Base-by-base conservation (phyloP, 129 eudicot species). In the Pittosporum tobira region DNA sequence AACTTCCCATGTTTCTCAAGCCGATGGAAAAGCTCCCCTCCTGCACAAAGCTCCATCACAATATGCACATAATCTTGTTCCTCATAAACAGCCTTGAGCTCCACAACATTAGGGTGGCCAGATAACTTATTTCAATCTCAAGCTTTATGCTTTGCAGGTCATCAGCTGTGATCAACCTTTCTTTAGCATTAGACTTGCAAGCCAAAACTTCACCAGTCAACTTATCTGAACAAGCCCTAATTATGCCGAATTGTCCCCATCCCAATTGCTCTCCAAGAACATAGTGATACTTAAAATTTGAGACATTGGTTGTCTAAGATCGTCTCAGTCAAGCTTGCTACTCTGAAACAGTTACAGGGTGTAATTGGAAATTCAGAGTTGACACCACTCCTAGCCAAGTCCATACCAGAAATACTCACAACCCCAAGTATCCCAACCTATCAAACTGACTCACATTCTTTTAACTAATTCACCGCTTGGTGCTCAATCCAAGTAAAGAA, bases 31-130 rank as follows among this genome's bases (percentile, higher is more conserved):
- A 88, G 86, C 72, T 88, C 96, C 27, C 96, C 95, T 30, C 95
- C 95, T 0, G 91, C 91, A 75, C 95, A 87, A 26, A 87, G 83
- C 75, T 87, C 95, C 91, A 84, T 88, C 56, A 88, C 85, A 44
- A 88, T 61, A 75, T 84, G 96, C 25, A 88, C 96, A 53, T 62
- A 84, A 47, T 71, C 83, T 64, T 84, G 81, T 40, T 88, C 96
- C 72, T 88, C 94, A n/a, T 84, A 88, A 49, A 85, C 94, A 0
- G 90, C 88, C 52, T 88, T 79, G 53, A 88, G 79, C 73, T 76
- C 87, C 1, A 88, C 94, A 44, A 88, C 85, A 34, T 88, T 76
- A n/a, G 96, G 90, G 70, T 88, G 94, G 22, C 94, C 96, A 2
- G 94, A 81, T n/a, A 88, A 64, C 53, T 70, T 71, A 88, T 88